These are phyloP conservation scores for Diplodia scrobiculata DNA, from an alignment of 2,329 filamentous ascomycete genomes.

Conservation along the genomic window DNA sequence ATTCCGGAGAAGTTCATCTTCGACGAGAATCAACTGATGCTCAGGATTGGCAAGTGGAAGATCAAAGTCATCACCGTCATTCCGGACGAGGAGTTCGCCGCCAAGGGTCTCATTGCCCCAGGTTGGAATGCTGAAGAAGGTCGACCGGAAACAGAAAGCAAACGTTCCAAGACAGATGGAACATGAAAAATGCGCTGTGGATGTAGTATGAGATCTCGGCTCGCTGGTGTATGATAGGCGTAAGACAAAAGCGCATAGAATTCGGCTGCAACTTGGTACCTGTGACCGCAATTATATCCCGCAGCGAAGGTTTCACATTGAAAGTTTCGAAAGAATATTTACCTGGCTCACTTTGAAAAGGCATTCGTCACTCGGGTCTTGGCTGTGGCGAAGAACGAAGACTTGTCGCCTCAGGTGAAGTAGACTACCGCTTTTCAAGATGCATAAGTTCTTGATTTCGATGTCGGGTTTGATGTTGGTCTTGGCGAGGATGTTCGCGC, in stretches of 20 bases:
- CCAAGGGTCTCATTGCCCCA: constrained; percentile 50
- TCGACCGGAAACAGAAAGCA: no score
- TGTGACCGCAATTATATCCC: no score
- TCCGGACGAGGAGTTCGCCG: constrained; percentile 56
- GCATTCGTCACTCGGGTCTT: no score
- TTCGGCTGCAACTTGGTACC: neutral
- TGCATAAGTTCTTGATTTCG: no score
- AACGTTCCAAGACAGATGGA: no score
- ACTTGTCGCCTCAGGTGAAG: neutral
- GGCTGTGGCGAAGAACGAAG: neutral
- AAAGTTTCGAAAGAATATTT: neutral
- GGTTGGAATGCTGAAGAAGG: constrained; percentile 47
- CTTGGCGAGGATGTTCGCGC: no score
- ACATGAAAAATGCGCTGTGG: neutral
- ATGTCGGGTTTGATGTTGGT: no score
- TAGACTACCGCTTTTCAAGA: no score
- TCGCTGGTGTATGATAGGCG: neutral
- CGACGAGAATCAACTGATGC: constrained; percentile 57
- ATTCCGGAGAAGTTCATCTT: constrained; percentile 64
- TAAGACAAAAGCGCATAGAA: neutral
- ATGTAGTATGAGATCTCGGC: neutral
- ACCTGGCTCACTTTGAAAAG: neutral
- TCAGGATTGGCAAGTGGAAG: constrained; percentile 63
- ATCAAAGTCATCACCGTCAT: constrained; percentile 60
- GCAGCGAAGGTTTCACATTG: neutral